Percentiles rank a stretch among this genome's conserved stretches.
These are phyloP conservation scores for Daldinia eschscholtzii DNA, from an alignment of 2,329 filamentous ascomycete species.

Conservation along the genomic window DNA sequence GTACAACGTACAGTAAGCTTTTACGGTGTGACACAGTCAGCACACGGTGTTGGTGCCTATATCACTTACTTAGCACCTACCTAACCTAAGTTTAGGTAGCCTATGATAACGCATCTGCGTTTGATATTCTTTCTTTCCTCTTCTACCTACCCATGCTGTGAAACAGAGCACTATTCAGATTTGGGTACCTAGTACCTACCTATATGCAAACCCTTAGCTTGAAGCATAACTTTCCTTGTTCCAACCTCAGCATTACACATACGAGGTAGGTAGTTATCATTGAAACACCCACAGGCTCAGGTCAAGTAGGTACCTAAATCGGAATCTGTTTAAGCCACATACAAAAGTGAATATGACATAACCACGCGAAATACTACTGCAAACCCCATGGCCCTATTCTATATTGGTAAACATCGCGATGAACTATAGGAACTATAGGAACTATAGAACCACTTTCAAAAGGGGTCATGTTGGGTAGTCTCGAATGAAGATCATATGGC, in stretches of 20 bases:
- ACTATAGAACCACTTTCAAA: conserved; percentile 3
- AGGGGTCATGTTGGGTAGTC: conserved; percentile 22
- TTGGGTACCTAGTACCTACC: background rate
- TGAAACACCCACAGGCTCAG: no score
- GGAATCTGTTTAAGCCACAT: background rate
- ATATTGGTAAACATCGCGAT: conserved; percentile 22
- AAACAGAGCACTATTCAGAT: background rate
- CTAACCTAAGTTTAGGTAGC: background rate
- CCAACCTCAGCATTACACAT: background rate
- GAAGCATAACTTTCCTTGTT: background rate
- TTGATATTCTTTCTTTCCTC: background rate
- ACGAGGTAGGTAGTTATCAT: no score
- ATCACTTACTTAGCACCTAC: background rate
- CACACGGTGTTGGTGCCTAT: background rate
- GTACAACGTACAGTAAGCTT: background rate
- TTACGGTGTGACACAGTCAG: background rate
- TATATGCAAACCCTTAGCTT: background rate
- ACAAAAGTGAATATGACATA: background rate
- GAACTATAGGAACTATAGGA: conserved; percentile 6
- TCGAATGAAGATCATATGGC: conserved; percentile 31
- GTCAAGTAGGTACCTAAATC: background rate
- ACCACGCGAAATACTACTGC: background rate
- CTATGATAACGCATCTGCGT: background rate
- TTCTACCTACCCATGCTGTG: background rate
- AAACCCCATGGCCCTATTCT: background rate